Percentiles rank a stretch among this genome's conserved stretches.
Evolutionary conservation across 73 alveolate species (phyloP).

Genomic region (Paramecium pentaurelia): DNA sequence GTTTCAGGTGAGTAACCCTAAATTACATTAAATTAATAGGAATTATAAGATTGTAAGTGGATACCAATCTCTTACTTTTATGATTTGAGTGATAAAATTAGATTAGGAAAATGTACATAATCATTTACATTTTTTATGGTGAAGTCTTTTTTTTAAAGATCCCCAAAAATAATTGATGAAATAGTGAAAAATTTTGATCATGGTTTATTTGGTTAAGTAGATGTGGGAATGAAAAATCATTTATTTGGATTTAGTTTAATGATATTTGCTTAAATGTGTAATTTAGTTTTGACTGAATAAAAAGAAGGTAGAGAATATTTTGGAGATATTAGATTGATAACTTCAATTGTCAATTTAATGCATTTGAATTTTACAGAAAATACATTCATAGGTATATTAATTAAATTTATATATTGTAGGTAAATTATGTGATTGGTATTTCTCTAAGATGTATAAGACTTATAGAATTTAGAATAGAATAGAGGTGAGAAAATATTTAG

Average conservation of each 20-base stretch:
- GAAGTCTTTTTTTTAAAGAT: not conserved
- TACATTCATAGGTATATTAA: not conserved
- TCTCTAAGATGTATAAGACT: not conserved
- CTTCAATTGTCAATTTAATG: not conserved
- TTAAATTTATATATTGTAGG: not conserved
- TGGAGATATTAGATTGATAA: not conserved
- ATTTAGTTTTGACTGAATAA: not conserved
- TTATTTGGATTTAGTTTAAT: conserved; percentile 5
- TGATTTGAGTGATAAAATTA: not conserved
- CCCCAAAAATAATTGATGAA: not conserved
- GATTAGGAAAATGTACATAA: not conserved
- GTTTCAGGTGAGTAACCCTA: not conserved
- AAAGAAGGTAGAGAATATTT: not conserved
- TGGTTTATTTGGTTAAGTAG: not conserved
- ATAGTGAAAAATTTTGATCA: not conserved
- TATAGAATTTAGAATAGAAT: not conserved
- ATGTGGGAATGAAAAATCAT: not conserved
- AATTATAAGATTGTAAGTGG: not conserved
- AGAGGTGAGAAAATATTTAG: not conserved
- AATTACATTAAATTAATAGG: not conserved
- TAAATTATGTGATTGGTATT: not conserved
- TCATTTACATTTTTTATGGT: not conserved
- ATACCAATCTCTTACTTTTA: not conserved
- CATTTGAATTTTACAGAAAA: not conserved
- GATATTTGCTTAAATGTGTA: not conserved